phyloP scores from a whole-genome alignment of 345 rosid genomes.

The Heritiera littoralis region DNA sequence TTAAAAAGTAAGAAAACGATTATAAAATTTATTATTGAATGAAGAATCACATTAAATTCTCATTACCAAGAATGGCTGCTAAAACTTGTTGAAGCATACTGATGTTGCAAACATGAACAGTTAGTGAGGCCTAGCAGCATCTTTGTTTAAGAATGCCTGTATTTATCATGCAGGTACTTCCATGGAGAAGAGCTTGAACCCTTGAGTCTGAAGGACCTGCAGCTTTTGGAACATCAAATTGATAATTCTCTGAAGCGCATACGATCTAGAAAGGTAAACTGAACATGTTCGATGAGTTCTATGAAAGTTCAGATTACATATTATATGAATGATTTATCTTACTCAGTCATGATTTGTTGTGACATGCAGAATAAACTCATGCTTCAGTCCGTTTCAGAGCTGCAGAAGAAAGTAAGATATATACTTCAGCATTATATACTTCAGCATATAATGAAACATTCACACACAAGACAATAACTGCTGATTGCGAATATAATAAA shows the following conservation, averaged over 20 bases:
- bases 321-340: slow-evolving; percentile 8
- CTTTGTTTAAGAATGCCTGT: neutral
- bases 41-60: neutral
- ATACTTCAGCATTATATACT: no score
- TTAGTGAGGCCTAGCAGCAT: neutral
- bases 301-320: neutral
- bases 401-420: slow-evolving; percentile 64
- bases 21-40: no score
- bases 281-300: neutral
- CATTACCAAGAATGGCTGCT: neutral
- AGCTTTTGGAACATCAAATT: slow-evolving; percentile 76
- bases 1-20: no score
- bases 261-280: slow-evolving; percentile 65
- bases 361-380: slow-evolving; percentile 66
- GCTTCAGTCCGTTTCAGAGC: slow-evolving; percentile 54
- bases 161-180: slow-evolving; percentile 46
- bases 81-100: neutral
- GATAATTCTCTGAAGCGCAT: slow-evolving; percentile 73
- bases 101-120: neutral
- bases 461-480: no score
- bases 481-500: no score
- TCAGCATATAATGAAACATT: neutral
- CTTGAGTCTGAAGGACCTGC: slow-evolving; percentile 68
- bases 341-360: neutral
- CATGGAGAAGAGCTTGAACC: slow-evolving; percentile 69